Percentiles rank a stretch among this genome's conserved stretches.
These are phyloP conservation scores for Grosmannia serpens DNA, from an alignment of 2,329 filamentous ascomycete species.

Conservation along the genomic window DNA sequence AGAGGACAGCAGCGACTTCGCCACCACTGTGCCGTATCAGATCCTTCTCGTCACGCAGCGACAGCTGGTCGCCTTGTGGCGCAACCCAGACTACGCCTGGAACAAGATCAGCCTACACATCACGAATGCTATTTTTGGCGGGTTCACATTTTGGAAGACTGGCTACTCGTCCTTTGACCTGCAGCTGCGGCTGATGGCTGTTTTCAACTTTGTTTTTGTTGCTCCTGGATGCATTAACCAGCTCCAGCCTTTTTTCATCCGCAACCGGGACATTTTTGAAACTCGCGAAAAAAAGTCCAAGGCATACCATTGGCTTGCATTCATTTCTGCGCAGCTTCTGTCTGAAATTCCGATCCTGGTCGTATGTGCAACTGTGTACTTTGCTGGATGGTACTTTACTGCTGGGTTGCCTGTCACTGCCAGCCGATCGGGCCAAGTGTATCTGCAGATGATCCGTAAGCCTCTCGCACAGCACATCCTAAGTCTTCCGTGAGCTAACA, in stretches of 20 bases:
- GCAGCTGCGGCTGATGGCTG: slow-evolving; percentile 63
- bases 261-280: slow-evolving; percentile 72
- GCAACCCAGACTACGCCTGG: slow-evolving; percentile 78
- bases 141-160: slow-evolving; percentile 49
- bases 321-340: slow-evolving; percentile 69
- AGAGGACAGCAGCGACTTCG: slow-evolving; percentile 46
- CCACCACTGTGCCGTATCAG: slow-evolving; percentile 60
- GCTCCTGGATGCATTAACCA: not conserved
- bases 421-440: not conserved
- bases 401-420: slow-evolving; percentile 42
- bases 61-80: slow-evolving; percentile 74
- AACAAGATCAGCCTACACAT: slow-evolving; percentile 61
- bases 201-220: slow-evolving; percentile 26
- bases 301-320: slow-evolving; percentile 73
- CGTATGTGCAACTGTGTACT: slow-evolving; percentile 53
- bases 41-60: slow-evolving; percentile 56
- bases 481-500: no score
- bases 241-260: slow-evolving; percentile 59
- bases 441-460: not conserved
- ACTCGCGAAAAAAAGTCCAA: slow-evolving; percentile 73
- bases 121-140: slow-evolving; percentile 47
- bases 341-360: slow-evolving; percentile 80
- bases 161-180: slow-evolving; percentile 68
- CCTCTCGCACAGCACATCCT: no score
- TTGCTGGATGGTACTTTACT: slow-evolving; percentile 68